These are phyloP conservation scores for Agrocybe pediades DNA, from an alignment of 768 basidiomycete genomes.

Conservation along the genomic window DNA sequence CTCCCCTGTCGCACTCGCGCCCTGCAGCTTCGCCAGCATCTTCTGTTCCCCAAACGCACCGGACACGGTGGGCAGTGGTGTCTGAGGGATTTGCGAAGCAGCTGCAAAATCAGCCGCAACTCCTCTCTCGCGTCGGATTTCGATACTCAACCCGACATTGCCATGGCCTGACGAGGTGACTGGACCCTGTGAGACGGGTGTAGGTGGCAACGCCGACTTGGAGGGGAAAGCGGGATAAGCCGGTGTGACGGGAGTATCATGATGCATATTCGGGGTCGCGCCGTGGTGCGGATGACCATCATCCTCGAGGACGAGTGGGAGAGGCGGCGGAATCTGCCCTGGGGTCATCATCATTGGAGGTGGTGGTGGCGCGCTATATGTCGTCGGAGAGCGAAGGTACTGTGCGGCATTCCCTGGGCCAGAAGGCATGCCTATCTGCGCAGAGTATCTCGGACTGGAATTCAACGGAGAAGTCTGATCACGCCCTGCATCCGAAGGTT, in stretches of 20 bases:
- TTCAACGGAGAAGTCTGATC: slow-evolving; percentile 25
- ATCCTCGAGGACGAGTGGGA: slow-evolving; percentile 15
- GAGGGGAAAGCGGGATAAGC: slow-evolving; percentile 72
- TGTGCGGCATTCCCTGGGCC: slow-evolving; percentile 26
- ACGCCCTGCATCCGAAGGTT: slow-evolving; percentile 11
- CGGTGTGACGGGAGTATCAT: slow-evolving; percentile 56
- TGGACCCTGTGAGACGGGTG: slow-evolving; percentile 59
- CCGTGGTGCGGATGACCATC: slow-evolving; percentile 13
- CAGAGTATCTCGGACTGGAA: slow-evolving; percentile 25
- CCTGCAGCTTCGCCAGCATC: slow-evolving; percentile 29
- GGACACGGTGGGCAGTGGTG: slow-evolving; percentile 56
- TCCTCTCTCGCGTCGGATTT: slow-evolving; percentile 65
- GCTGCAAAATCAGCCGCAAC: slow-evolving; percentile 31
- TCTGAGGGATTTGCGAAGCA: slow-evolving; percentile 39
- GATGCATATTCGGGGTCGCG: slow-evolving; percentile 10
- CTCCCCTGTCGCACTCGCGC: slow-evolving; percentile 44
- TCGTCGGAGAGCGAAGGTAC: slow-evolving; percentile 52
- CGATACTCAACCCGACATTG: slow-evolving; percentile 59
- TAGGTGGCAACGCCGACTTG: slow-evolving; percentile 44
- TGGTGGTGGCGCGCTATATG: slow-evolving; percentile 48
- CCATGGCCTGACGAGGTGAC: slow-evolving; percentile 50
- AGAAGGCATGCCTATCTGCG: slow-evolving; percentile 35
- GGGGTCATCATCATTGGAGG: not conserved
- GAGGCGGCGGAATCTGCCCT: slow-evolving; percentile 22
- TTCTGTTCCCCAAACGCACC: slow-evolving; percentile 44